Base-by-base conservation (phyloP, 2,329 filamentous ascomycete species). In the Lachnellula arida region DNA sequence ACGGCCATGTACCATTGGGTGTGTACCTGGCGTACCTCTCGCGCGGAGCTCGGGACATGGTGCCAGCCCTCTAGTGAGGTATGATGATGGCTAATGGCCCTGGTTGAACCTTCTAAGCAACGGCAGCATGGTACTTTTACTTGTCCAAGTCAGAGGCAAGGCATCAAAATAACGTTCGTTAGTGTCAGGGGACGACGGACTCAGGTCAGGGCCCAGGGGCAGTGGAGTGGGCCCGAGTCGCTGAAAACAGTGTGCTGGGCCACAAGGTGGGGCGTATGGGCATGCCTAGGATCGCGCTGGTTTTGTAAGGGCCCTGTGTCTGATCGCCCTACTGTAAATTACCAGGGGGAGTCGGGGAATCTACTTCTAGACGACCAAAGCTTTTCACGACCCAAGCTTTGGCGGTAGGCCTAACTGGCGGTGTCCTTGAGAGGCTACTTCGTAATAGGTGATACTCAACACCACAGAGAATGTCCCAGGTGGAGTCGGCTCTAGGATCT, bases 41-140 rank as follows among this genome's bases (percentile, higher is more conserved):
- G 53, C 59, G 59, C 51, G 59, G 59, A 60, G 53, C 15, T 53
- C 56, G 56, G 56, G 54, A 59, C 49, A 46, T 25, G 49, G 54
- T 58, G 53, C 56, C 53, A 28, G 12, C 25, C 37, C 44, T 50
- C 19, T 17, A 32, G 46, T 49, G 46, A 49, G 23, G 46, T n/a
- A 32, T 15, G 46, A 35, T 15, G 34, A 39, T 12, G 28, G 34
- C 48, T 25, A 19, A 5, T 14, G 37, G 37, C 11, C 46, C 28
- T 50, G 28, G 25, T n/a, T 39, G 37, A n/a, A 6, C 37, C 4
- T 39, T 39, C 46, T 19, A 17, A 50, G 28, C 28, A 12, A 25
- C 19, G n/a, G 22, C 22, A 22, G 4, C 22, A 42, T 19, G 48
- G 28, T 2, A 15, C 15, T 34, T 32, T 32, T 32, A 32, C 28